Evolutionary conservation across 768 basidiomycete species (phyloP), one percentile per base, ranked within the genome.

Genomic region (Tulasnella sp.): DNA sequence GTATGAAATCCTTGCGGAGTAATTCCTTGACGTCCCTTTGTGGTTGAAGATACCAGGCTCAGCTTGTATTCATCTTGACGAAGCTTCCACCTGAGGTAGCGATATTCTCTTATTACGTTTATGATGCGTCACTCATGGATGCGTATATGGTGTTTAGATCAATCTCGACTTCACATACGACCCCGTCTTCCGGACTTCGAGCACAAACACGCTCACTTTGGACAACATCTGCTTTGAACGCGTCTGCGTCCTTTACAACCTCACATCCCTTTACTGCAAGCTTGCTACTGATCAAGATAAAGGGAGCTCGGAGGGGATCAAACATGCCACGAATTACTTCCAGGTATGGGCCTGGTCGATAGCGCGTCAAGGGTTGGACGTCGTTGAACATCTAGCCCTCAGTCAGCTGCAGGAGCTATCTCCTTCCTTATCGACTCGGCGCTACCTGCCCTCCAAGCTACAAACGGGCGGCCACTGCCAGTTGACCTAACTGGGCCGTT

Each of bases 231-330:
- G 79, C 1, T 96, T 86, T 64, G 94, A 98, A 68, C 78, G 87
- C 15, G 82, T 85, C 1, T 75, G 79, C 21, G 75, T 87, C 0
- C 70, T 97, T 1, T 94, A 86, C 75, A 97, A 97, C 66, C 75
- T 97, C 3, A 89, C 85, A 1, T 81, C 89, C 2, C 71, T 92
- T n/a, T 88, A 85, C 68, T 88, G 88, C 2, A 84, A 87, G 56
- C 74, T 96, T 27, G 93, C 84, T 0, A 75, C 76, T 2, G 67
- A 77, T 0, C 83, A 87, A 67, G 84, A 87, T 69, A 80, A 88
- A 62, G 79, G 81, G 19, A 78, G 69, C 15, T 71, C 75, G 12
- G 86, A 91, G n/a, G 92, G 92, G 3, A 83, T 96, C 53, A 94
- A 89, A 66, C 80, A 85, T 9, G 86, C 88, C 0, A 79, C 79